Conservation (phyloP, 345 rosid species). For the Linum tenue region DNA sequence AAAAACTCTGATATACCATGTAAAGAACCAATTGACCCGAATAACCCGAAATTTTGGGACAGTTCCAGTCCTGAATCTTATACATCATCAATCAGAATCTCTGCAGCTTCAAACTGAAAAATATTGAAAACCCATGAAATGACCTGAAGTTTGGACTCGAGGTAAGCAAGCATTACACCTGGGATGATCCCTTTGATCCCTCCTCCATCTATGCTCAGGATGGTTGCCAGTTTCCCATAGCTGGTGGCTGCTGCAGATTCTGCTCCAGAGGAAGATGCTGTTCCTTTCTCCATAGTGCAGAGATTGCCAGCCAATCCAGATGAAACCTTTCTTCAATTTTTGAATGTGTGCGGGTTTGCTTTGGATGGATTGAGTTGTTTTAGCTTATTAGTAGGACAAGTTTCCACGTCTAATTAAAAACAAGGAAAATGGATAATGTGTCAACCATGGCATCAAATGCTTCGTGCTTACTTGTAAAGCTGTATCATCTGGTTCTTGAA, state of each 20-base stretch:
- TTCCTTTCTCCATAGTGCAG: conserved; percentile 15
- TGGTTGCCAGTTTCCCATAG: conserved; percentile 44
- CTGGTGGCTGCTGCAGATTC: conserved; percentile 26
- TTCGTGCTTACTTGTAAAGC: too few relatives aligned
- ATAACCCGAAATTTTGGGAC: too few relatives aligned
- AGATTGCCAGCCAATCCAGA: background rate
- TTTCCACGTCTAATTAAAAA: background rate
- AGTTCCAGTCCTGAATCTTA: too few relatives aligned
- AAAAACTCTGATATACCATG: too few relatives aligned
- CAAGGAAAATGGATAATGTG: background rate
- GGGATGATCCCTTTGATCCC: conserved; percentile 62
- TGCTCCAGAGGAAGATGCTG: conserved; percentile 1
- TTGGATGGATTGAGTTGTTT: too few relatives aligned
- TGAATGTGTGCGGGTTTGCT: too few relatives aligned
- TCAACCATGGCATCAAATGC: too few relatives aligned
- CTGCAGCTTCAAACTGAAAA: too few relatives aligned
- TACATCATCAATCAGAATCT: too few relatives aligned
- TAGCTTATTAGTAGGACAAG: background rate
- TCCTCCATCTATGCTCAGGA: conserved; percentile 75
- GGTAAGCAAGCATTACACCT: conserved; percentile 48
- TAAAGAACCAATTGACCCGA: too few relatives aligned
- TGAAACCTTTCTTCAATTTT: background rate
- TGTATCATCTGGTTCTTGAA: too few relatives aligned
- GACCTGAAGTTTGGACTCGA: conserved; percentile 84
- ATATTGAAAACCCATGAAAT: too few relatives aligned